Evolutionary conservation across 345 rosid species (phyloP).

Genomic region (Erucastrum elatum): DNA sequence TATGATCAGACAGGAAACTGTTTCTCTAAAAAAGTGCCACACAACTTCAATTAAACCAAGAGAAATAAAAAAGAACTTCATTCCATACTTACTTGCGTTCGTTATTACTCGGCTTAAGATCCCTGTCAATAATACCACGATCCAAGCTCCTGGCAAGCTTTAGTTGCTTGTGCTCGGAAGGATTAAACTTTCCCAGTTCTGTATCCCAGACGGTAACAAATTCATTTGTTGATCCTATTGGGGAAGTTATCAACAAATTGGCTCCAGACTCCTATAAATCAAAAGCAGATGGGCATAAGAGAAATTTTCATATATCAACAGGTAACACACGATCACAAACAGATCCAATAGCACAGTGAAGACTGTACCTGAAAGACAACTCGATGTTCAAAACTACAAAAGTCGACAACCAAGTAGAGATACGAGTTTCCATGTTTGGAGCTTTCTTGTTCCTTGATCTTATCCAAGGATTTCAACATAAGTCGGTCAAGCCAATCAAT

Average conservation of each 20-base stretch:
- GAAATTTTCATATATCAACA: background rate
- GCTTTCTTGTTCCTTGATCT: slow-evolving; percentile 77
- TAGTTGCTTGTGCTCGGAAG: slow-evolving; percentile 97
- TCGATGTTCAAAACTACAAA: slow-evolving; percentile 90
- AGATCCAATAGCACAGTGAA: slow-evolving; percentile 9
- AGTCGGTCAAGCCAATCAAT: slow-evolving; percentile 94
- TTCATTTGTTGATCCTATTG: slow-evolving; percentile 89
- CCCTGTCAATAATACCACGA: slow-evolving; percentile 97
- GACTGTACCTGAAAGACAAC: slow-evolving; percentile 86
- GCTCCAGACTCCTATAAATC: slow-evolving; percentile 78
- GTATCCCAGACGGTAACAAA: slow-evolving; percentile 94
- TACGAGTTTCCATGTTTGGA: slow-evolving; percentile 66
- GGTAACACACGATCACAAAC: background rate
- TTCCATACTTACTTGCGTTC: slow-evolving; percentile 75
- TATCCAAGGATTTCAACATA: slow-evolving; percentile 78
- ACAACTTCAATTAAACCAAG: slow-evolving; percentile 10
- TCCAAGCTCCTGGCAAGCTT: slow-evolving; percentile 96
- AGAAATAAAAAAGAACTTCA: background rate
- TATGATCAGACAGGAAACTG: background rate
- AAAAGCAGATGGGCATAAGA: slow-evolving; percentile 19
- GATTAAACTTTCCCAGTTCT: slow-evolving; percentile 88
- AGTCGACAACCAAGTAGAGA: slow-evolving; percentile 79
- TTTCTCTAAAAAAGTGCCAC: slow-evolving; percentile 3
- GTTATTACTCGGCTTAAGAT: slow-evolving; percentile 79
- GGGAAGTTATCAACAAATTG: slow-evolving; percentile 78